Evolutionary conservation across 768 basidiomycete genomes (phyloP), one percentile per base, ranked within the genome.

Genomic region (Chalciporus pseudorubinellus): DNA sequence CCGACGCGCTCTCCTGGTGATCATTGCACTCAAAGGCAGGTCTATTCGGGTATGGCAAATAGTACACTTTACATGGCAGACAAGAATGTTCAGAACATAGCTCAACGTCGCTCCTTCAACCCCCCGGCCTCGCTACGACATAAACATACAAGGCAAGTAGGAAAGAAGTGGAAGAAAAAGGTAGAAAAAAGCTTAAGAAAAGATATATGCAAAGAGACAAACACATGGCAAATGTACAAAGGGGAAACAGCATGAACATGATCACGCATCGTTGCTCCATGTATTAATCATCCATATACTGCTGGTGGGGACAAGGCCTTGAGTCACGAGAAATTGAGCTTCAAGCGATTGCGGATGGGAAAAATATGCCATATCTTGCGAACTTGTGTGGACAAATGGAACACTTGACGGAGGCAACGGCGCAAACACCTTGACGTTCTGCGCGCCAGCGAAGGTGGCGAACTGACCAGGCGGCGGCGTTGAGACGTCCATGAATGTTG

Each of bases 401-500:
- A 52, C 57, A 24, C 51, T 56, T n/a, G 53, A 50, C 50, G 58
- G 52, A 46, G 46, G 39, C 20, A 59, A 55, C 53, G 52, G 46
- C 48, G 54, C 59, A 44, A 50, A 46, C 59, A 55, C 54, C 60
- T 71, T 69, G 59, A 60, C 69, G 70, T 69, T 69, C 69, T 71
- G 68, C 70, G 50, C 64, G 46, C 69, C 59, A 12, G 39, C 29
- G 18, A 67, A 71, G 55, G 69, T 50, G 58, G 69, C 70, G 68
- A 69, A 69, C 68, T 69, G 70, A 60, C 65, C 53, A 18, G 67
- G 67, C 24, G 69, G 68, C 55, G 68, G 68, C 28, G 68, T 69
- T 7, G 60, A 56, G 14, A 69, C 74, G 53, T 84, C 81, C 59
- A 75, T 66, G 51, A 82, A 82, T 0, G 68, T 72, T 14, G 74